Evolutionary conservation across 2,329 filamentous ascomycete species (phyloP).

Genomic region (Cladophialophora psammophila): DNA sequence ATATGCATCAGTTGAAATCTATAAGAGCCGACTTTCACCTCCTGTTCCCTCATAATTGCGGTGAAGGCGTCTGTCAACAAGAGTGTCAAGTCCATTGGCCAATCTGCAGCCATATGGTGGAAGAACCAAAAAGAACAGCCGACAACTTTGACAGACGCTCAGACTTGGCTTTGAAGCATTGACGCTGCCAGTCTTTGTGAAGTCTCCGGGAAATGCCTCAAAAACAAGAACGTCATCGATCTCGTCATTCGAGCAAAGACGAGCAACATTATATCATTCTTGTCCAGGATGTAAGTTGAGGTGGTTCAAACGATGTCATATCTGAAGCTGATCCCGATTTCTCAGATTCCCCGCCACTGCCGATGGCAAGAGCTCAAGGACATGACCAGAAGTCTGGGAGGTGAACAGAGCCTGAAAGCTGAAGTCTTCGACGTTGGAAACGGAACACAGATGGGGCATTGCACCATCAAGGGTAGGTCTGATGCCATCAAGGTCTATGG

Average conservation of each 20-base stretch:
- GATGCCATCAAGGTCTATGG: slow-evolving; percentile 35
- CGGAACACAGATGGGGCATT: slow-evolving; percentile 36
- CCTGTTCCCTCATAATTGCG: slow-evolving; percentile 32
- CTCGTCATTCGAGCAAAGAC: slow-evolving; percentile 25
- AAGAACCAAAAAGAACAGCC: slow-evolving; percentile 17
- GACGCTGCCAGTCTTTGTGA: background rate
- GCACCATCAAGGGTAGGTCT: slow-evolving; percentile 33
- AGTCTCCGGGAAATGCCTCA: slow-evolving; percentile 27
- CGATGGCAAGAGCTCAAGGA: slow-evolving; percentile 42
- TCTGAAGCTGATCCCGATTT: slow-evolving; percentile 6
- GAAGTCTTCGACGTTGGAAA: slow-evolving; percentile 32
- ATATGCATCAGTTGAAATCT: slow-evolving; percentile 36
- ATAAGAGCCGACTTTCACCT: slow-evolving; percentile 36
- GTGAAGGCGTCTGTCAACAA: slow-evolving; percentile 35
- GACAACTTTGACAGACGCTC: slow-evolving; percentile 5
- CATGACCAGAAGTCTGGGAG: slow-evolving; percentile 34
- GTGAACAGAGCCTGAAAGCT: slow-evolving; percentile 36
- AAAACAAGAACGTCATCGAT: slow-evolving; percentile 27
- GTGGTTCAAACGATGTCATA: background rate
- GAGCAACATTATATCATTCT: slow-evolving; percentile 39
- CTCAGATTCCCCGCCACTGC: slow-evolving; percentile 39
- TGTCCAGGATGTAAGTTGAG: slow-evolving; percentile 36
- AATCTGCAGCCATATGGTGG: slow-evolving; percentile 24
- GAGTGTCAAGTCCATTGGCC: slow-evolving; percentile 34
- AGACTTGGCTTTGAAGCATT: slow-evolving; percentile 13